Conservation (phyloP, 176 grass and related monocot species). For the Oryza officinalis region DNA sequence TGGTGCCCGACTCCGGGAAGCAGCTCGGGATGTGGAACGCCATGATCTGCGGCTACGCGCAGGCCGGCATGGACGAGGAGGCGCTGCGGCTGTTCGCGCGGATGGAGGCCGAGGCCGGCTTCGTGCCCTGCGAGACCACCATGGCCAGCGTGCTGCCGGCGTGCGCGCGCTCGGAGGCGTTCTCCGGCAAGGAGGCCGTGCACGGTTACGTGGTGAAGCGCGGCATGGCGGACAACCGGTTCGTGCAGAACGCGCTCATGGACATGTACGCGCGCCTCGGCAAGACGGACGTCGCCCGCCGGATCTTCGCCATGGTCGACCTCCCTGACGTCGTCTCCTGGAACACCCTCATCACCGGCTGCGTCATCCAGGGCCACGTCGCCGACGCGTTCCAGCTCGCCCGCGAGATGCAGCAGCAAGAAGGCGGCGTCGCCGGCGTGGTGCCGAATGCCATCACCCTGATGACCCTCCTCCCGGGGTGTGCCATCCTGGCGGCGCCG, state of each 20-base stretch:
- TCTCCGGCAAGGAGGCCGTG: constrained; percentile 68
- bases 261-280: constrained; percentile 91
- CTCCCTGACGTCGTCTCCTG: constrained; percentile 75
- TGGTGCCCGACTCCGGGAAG: constrained; percentile 21
- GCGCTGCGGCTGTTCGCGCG: constrained; percentile 64
- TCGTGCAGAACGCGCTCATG: constrained; percentile 98
- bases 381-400: constrained; percentile 65
- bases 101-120: constrained; percentile 59
- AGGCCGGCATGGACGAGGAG: constrained; percentile 72
- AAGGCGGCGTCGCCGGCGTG: neutral
- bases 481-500: constrained; percentile 63
- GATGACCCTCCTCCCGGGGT: constrained; percentile 82
- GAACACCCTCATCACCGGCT: constrained; percentile 87
- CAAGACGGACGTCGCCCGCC: constrained; percentile 58
- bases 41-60: constrained; percentile 88
- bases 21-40: constrained; percentile 90
- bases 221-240: constrained; percentile 70
- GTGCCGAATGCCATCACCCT: constrained; percentile 79
- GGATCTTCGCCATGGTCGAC: constrained; percentile 63
- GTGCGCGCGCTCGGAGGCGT: constrained; percentile 63
- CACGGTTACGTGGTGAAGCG: constrained; percentile 89
- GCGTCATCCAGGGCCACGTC: constrained; percentile 51
- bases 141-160: constrained; percentile 75
- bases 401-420: constrained; percentile 52
- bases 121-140: constrained; percentile 80